Evolutionary conservation across 2,329 filamentous ascomycete species (phyloP).

Genomic region (Hypoxylon sp.): DNA sequence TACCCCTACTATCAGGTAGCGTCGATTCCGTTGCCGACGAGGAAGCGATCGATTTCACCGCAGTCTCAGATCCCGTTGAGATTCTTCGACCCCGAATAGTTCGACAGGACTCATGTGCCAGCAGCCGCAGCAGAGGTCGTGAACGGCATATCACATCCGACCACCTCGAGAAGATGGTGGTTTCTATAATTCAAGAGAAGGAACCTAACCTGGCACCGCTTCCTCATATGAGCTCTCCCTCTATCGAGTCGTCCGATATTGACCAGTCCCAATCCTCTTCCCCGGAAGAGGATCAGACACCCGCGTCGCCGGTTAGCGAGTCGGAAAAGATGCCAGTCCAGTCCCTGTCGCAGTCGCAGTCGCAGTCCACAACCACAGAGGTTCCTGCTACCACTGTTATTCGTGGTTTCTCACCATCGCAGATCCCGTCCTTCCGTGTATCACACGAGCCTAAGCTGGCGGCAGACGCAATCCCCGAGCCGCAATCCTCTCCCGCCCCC

Average conservation of each 20-base stretch:
- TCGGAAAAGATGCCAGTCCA: conserved; percentile 39
- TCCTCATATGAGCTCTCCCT: conserved; percentile 52
- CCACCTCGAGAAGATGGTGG: conserved; percentile 92
- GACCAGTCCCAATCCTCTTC: conserved; percentile 50
- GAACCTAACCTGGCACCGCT: conserved; percentile 68
- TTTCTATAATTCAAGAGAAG: conserved; percentile 90
- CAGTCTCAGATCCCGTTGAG: conserved; percentile 64
- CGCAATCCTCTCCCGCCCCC: conserved; percentile 62
- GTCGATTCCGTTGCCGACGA: conserved; percentile 79
- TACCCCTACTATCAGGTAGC: conserved; percentile 79
- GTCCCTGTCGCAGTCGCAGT: conserved; percentile 25
- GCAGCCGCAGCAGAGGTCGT: conserved; percentile 74
- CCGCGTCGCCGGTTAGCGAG: conserved; percentile 47
- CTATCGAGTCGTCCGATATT: conserved; percentile 55
- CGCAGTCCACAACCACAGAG: conserved; percentile 56
- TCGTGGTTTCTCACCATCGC: conserved; percentile 84
- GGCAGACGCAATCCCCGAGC: conserved; percentile 69
- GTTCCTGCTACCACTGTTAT: conserved; percentile 69
- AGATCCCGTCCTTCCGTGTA: conserved; percentile 56
- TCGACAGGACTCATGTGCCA: conserved; percentile 74
- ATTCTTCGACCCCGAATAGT: conserved; percentile 73
- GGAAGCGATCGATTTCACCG: conserved; percentile 66
- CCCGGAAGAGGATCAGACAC: conserved; percentile 66
- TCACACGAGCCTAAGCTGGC: conserved; percentile 60
- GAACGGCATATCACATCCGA: conserved; percentile 93